Evolutionary conservation across 805 yeast genomes (phyloP).

Genomic region (Saccharomycopsis lassenensis): DNA sequence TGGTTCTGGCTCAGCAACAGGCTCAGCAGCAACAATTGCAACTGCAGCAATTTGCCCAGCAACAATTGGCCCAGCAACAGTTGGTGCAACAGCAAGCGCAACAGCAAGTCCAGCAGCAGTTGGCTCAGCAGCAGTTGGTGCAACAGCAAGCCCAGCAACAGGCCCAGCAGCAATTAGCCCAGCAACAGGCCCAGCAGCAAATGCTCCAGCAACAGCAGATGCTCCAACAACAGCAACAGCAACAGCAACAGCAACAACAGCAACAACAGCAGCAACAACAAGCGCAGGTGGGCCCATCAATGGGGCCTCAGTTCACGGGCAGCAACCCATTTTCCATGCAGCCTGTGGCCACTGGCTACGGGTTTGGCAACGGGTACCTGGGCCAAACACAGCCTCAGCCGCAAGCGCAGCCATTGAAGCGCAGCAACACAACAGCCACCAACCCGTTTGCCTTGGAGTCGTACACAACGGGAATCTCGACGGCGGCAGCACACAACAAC

Average conservation of each 20-base stretch:
- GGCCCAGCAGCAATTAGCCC: slow-evolving; percentile 18
- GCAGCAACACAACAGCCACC: too few relatives aligned
- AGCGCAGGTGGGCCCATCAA: slow-evolving; percentile 6
- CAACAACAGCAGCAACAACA: slow-evolving; percentile 19
- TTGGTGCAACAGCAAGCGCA: slow-evolving; percentile 18
- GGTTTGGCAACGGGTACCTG: slow-evolving; percentile 55
- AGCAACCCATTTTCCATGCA: slow-evolving; percentile 21
- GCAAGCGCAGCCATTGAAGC: too few relatives aligned
- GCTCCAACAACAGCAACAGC: slow-evolving; percentile 6
- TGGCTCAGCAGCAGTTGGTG: slow-evolving; percentile 18
- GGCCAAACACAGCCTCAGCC: too few relatives aligned
- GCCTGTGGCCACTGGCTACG: slow-evolving; percentile 41
- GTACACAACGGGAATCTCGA: slow-evolving; percentile 17
- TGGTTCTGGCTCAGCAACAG: slow-evolving; percentile 2
- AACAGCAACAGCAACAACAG: slow-evolving; percentile 4
- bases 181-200: slow-evolving; percentile 14
- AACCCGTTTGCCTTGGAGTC: slow-evolving; percentile 29
- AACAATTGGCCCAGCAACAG: slow-evolving; percentile 16
- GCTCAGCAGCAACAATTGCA: slow-evolving; percentile 18
- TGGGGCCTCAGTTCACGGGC: background rate
- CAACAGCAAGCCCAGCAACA: slow-evolving; percentile 22
- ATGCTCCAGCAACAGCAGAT: slow-evolving; percentile 13
- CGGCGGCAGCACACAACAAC: slow-evolving; percentile 19
- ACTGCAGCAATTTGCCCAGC: slow-evolving; percentile 18
- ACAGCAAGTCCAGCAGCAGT: slow-evolving; percentile 17